Evolutionary conservation across 1,139 yeast species (phyloP), one percentile per base, ranked within the genome.

Genomic region (Yueomyces sp.): DNA sequence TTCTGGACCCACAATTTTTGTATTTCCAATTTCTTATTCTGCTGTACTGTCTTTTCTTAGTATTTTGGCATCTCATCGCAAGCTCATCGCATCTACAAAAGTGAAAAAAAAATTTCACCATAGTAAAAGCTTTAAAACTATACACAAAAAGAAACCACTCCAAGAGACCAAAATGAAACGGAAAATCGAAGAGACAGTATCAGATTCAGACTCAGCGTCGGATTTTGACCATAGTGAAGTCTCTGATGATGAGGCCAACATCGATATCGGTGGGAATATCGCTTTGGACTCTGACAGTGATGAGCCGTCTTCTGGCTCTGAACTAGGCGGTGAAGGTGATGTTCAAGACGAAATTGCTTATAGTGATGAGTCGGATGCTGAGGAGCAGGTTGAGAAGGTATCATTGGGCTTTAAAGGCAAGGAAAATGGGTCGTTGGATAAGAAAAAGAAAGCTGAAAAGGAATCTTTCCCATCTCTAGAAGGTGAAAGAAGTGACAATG

Each of bases 181-280:
- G 19, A 19, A 19, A 19, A 19, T 19, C 19, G 19, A 19, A 19
- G 19, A 19, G 19, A 19, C 19, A 19, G 19, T 19, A 19, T 19
- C 19, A 19, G 19, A 19, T 19, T 19, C 19, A 19, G 19, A 19
- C 19, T 19, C 19, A 19, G 19, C 31, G 8, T 29, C 31, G 31
- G 31, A 29, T 29, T 29, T 8, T 2, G 31, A 29, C 6, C 9
- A 29, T 29, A 8, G 9, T 29, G 6, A 6, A 6, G 6, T 29
- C 6, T 6, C 6, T 29, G 31, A 29, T 6, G 31, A 29, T 2
- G 31, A 29, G 9, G 9, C 30, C 54, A 81, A 69, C 6, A 72
- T 66, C 55, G 89, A 83, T 59, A 82, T 84, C 54, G 81, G 87
- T 35, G 68, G 75, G 35, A 69, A 78, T 39, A 69, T 83, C 42